Percentiles rank a stretch among this genome's conserved stretches.
Evolutionary conservation across 495 filamentous ascomycete species (phyloP).

Genomic region (Tuber indicum): DNA sequence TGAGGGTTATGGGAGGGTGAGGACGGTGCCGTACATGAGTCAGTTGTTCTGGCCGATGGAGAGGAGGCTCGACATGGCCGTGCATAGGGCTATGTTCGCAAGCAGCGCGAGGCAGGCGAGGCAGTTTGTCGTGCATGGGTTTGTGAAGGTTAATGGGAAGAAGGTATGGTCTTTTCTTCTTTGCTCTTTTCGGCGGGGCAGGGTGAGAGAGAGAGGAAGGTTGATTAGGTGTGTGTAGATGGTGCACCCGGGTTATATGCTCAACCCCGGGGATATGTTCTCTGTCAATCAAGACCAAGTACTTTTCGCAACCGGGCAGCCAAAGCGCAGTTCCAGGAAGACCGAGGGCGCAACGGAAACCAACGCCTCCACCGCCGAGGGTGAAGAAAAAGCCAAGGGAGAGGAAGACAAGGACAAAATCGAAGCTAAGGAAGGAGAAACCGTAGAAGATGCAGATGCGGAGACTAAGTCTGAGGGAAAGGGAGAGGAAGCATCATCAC

Average conservation of each 20-base stretch:
- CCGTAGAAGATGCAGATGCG: conserved; percentile 29
- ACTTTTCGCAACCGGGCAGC: conserved; percentile 73
- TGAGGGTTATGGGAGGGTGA: conserved; percentile 5
- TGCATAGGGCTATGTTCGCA: conserved; percentile 88
- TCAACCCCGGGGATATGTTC: conserved; percentile 97
- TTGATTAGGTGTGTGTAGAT: conserved; percentile 53
- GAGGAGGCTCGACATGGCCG: conserved; percentile 79
- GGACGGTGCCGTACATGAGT: conserved; percentile 71
- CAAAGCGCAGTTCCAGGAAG: conserved; percentile 48
- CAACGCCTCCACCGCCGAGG: conserved; percentile 39
- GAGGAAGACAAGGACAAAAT: conserved; percentile 40
- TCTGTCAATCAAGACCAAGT: conserved; percentile 85
- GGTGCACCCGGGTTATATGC: conserved; percentile 82
- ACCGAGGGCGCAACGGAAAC: conserved; percentile 25
- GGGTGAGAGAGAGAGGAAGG: not conserved
- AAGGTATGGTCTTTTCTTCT: conserved; percentile 55
- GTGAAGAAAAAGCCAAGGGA: conserved; percentile 26
- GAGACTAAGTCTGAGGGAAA: conserved; percentile 43
- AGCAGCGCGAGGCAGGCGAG: conserved; percentile 90
- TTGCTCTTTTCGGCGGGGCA: not conserved
- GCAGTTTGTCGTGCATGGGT: conserved; percentile 87
- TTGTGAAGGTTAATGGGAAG: conserved; percentile 92
- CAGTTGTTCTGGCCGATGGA: conserved; percentile 91
- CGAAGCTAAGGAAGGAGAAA: conserved; percentile 34
- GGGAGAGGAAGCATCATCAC: conserved; percentile 26